Percentiles rank a stretch among this genome's conserved stretches.
Evolutionary conservation across 164 flowering plant genomes (phyloP).

Genomic region (Chimonanthus praecox): DNA sequence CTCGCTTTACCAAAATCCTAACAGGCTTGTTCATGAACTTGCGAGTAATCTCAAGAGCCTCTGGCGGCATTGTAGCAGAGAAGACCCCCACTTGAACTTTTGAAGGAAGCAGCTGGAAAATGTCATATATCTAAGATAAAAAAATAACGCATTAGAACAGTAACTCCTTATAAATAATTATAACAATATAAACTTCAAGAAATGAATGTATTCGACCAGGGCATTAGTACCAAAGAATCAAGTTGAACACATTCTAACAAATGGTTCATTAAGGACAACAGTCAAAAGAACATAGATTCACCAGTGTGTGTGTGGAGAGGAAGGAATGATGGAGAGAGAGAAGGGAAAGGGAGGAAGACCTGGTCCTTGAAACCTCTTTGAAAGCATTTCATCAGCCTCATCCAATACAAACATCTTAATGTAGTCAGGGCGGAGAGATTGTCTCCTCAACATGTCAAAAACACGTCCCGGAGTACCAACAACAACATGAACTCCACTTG

Average conservation of each 20-base stretch:
- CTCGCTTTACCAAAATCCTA: slow-evolving; percentile 63
- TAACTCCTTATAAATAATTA: no score
- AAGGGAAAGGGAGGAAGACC: slow-evolving; percentile 23
- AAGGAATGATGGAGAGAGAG: not conserved
- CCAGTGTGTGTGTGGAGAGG: no score
- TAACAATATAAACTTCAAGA: no score
- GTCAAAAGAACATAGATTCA: not conserved
- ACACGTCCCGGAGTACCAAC: slow-evolving; percentile 89
- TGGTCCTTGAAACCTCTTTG: slow-evolving; percentile 83
- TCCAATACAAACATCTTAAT: slow-evolving; percentile 82
- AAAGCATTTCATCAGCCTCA: slow-evolving; percentile 93
- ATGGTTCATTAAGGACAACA: not conserved
- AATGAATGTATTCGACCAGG: no score
- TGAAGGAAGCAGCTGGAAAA: slow-evolving; percentile 74
- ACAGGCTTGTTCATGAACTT: slow-evolving; percentile 91
- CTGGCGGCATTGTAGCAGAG: slow-evolving; percentile 90
- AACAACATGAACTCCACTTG: slow-evolving; percentile 74
- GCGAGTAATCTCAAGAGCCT: slow-evolving; percentile 76
- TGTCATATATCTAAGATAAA: slow-evolving; percentile 64
- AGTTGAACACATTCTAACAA: not conserved
- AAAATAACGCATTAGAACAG: not conserved
- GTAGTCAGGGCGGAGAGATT: slow-evolving; percentile 64
- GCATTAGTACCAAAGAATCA: not conserved
- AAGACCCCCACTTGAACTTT: slow-evolving; percentile 83
- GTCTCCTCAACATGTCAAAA: slow-evolving; percentile 70